Base-by-base conservation (phyloP, 2,329 filamentous ascomycete genomes). In the Fusarium goolgardi region DNA sequence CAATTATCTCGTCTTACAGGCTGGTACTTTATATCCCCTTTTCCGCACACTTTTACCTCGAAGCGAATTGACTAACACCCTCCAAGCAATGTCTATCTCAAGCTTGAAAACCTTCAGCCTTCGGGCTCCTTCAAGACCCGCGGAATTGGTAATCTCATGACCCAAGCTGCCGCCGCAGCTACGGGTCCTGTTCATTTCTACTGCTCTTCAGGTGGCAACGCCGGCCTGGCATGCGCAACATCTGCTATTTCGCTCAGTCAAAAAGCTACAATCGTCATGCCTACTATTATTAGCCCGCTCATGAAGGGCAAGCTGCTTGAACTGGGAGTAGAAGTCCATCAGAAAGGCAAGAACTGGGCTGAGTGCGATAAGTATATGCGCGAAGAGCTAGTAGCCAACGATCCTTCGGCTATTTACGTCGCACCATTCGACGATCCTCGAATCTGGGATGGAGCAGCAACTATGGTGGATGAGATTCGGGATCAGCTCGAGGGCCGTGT, bases 91-190 rank as follows among this genome's bases (percentile, higher is more conserved):
- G 88, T 96, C 78, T 92, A 91, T 78, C 88, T 96, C 74, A 96
- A 96, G 78, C 87, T 96, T 65, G 93, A 96, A 73, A 92, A 91
- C 76, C 86, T 94, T 55, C 93, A 97, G 75, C 93, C 93, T 6
- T 91, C 90, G 23, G 91, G 91, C 67, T 94, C 91, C 39, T 97
- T 96, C 87, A 96, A 96, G 78, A 94, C 91, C 46, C 86, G 88
- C 69, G 92, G 91, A 31, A 87, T 95, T 64, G 91, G 92, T 50
- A 87, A 91, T 77, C 85, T 91, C 75, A 89, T 93, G 75, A 79
- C 81, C 58, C 75, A 75, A 53, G 77, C 79, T 57, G 74, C 78
- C 67, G 71, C 80, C 64, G 60, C 69, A 6, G 65, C 73, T 57
- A 72, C 72, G 3, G 72, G 75, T 23, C 69, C 76, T 8, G 80